Evolutionary conservation across 352 stramenopile species (phyloP), one percentile per base, ranked within the genome.

Genomic region (Phytophthora pini): DNA sequence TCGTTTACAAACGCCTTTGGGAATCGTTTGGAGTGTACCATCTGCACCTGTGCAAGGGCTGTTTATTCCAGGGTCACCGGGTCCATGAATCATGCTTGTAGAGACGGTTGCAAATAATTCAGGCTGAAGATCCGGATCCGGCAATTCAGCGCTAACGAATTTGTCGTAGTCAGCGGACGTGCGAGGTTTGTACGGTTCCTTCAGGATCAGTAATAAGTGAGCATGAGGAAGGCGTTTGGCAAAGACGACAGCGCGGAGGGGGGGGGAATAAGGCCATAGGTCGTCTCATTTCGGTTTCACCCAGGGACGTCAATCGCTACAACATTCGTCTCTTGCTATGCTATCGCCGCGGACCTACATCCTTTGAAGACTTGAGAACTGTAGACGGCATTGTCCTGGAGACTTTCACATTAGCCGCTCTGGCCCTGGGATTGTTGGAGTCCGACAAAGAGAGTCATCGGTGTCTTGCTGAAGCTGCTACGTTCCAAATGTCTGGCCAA

Each of bases 401-500:
- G 0, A 41, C 24, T 0, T 65, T 32, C 31, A 48, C 54, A 24
- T 31, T 9, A 4, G 26, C 39, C 11, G 57, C 7, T 15, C n/a
- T 54, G 3, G 47, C 48, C 1, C 31, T 58, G 15, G 40, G 29
- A 0, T 5, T 41, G n/a, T 22, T 59, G 2, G 48, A 65, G 24
- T 41, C 40, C 1, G 49, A 61, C 8, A 48, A 66, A 12, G 29
- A 66, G 8, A 51, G 26, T 9, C 43, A 68, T 38, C 32, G 10
- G 1, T 61, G 50, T 32, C 49, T 67, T 3, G 12, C 12, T 5
- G 41, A 61, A 12, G 50, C 36, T 15, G 17, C 32, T 4, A 22
- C 12, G 1, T 56, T 61, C 24, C 32, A 68, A 38, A 68, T 61
- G 50, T 31, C 50, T 5, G 15, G 24, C 1, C 41, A 51, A n/a